Percentiles rank a stretch among this genome's conserved stretches.
These are phyloP conservation scores for Lumnitzera racemosa DNA, from an alignment of 345 rosid species.

Conservation along the genomic window DNA sequence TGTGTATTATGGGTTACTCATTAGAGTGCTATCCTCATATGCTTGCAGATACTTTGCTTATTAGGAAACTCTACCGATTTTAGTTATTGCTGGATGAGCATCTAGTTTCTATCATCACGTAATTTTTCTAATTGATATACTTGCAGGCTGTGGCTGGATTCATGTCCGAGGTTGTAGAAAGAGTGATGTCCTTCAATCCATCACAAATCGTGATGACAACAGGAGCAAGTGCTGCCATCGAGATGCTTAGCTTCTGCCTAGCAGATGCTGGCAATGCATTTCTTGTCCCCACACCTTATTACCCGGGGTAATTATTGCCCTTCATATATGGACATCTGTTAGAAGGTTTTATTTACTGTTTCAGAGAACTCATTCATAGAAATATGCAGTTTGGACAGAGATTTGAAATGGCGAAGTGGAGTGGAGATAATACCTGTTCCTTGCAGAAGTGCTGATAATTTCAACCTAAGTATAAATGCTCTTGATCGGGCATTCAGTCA, in stretches of 20 bases:
- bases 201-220: slow-evolving; percentile 56
- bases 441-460: slow-evolving; percentile 74
- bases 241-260: slow-evolving; percentile 77
- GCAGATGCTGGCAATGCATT: slow-evolving; percentile 95
- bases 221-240: slow-evolving; percentile 70
- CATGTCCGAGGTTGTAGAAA: slow-evolving; percentile 52
- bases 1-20: too few relatives aligned
- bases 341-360: background rate
- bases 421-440: slow-evolving; percentile 84
- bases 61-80: too few relatives aligned
- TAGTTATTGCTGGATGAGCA: too few relatives aligned
- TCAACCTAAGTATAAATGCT: slow-evolving; percentile 55
- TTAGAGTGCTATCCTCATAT: too few relatives aligned
- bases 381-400: slow-evolving; percentile 63
- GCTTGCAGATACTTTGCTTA: too few relatives aligned
- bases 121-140: slow-evolving; percentile 1
- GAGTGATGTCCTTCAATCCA: slow-evolving; percentile 54
- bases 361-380: slow-evolving; percentile 17
- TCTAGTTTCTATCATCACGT: too few relatives aligned
- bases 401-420: slow-evolving; percentile 85
- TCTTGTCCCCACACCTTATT: slow-evolving; percentile 83
- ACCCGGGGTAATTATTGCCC: slow-evolving; percentile 47
- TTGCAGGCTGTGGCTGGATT: slow-evolving; percentile 71
- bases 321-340: background rate
- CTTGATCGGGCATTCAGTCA: slow-evolving; percentile 78